Evolutionary conservation across 331 rosid genomes (phyloP), one percentile per base, ranked within the genome.

Genomic region (Quercus lobata): DNA sequence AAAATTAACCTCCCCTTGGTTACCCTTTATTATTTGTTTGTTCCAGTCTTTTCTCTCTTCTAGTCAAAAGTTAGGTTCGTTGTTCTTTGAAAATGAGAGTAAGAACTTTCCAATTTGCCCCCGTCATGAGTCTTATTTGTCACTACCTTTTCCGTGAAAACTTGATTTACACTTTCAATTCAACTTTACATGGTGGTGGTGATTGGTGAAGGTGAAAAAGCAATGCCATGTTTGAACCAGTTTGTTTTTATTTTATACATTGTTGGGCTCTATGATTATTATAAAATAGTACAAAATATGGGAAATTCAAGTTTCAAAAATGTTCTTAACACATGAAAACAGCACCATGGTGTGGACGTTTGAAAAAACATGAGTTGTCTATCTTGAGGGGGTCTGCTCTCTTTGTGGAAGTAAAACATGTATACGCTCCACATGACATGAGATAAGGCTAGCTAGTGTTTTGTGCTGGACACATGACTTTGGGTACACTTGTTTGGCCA

Each of bases 1-100:
- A 60, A 22, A 22, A 10, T 5, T 15, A 10, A 21, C 30, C 37
- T 63, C 30, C 44, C 21, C 12, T 5, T 63, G 6, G 18, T 7
- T 16, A 7, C 21, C 44, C 49, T 66, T 14, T 22, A 66, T 66
- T 66, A 32, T 61, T 61, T 61, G 69, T 61, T 8, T 61, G 69
- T 10, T 25, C 49, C 24, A 66, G 8, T 32, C 24, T 66, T 32
- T 66, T n/a, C 44, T 34, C 44, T 19, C 44, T 62, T 5, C 4
- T 29, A 62, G 25, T 78, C 76, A 78, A 70, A 49, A 25, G 62
- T 17, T 10, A 41, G 49, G 62, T 71, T 71, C 82, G 32, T 46
- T 60, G 4, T 37, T 41, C 16, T 79, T 79, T 79, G 78, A 72
- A 79, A 58, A 76, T 65, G 24, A 65, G 44, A 16, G 18, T 32